Percentiles rank a stretch among this genome's conserved stretches.
These are phyloP conservation scores for Talaromyces funiculosus DNA, from an alignment of 2,329 filamentous ascomycete genomes.

Conservation along the genomic window DNA sequence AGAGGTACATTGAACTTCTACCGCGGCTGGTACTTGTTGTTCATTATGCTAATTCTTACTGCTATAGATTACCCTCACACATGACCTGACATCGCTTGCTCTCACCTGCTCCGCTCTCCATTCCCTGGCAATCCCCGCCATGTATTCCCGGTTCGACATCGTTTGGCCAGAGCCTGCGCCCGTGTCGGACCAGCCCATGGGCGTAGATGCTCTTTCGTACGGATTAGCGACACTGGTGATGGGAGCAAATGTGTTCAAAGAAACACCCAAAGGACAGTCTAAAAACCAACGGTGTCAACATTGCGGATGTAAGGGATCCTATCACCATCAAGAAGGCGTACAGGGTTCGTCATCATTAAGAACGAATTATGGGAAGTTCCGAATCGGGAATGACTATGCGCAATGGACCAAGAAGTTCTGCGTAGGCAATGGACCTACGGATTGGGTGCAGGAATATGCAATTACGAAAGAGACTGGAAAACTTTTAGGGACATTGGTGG, in stretches of 20 bases:
- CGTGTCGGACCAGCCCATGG: conserved; percentile 60
- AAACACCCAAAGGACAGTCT: conserved; percentile 37
- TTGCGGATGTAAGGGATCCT: conserved; percentile 25
- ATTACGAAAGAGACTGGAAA: conserved; percentile 79
- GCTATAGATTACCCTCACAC: conserved; percentile 68
- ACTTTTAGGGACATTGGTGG: conserved; percentile 79
- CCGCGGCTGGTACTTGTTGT: neutral
- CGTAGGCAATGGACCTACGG: conserved; percentile 70
- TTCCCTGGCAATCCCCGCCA: conserved; percentile 66
- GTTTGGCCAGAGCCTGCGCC: conserved; percentile 73
- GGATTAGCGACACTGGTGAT: conserved; percentile 74
- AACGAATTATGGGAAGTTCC: conserved; percentile 22
- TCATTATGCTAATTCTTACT: neutral
- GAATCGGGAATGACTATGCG: conserved; percentile 68
- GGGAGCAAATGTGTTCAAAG: conserved; percentile 58
- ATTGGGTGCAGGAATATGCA: conserved; percentile 76
- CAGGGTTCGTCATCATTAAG: neutral
- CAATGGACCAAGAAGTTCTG: conserved; percentile 77
- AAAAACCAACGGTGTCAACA: conserved; percentile 21
- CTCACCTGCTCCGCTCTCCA: conserved; percentile 74
- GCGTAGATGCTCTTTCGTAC: conserved; percentile 77
- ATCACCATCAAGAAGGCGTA: conserved; percentile 16
- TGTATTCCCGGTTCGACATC: conserved; percentile 82
- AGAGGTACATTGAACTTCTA: conserved; percentile 49
- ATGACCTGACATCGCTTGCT: conserved; percentile 72